Base-by-base conservation (phyloP, 371 early-diverging fungal species). In the Umbelopsis sp. region DNA sequence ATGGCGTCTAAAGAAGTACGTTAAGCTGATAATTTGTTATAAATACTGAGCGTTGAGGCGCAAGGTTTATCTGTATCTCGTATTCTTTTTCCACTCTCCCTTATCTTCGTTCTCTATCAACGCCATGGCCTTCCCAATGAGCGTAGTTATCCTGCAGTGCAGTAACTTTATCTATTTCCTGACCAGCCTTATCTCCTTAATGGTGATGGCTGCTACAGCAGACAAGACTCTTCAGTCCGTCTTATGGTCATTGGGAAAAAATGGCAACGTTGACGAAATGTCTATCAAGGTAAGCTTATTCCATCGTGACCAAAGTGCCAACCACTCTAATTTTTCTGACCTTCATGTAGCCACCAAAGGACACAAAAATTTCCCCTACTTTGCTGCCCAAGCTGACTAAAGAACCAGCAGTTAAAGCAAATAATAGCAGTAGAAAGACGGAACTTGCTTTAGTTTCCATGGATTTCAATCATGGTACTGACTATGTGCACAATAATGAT, bases 151-250 rank as follows among this genome's bases (percentile, higher is more conserved):
- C 3, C 35, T 57, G 6, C 57, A 57, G 1, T 57, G 57, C 29
- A 57, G 57, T n/a, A 29, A n/a, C 29, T 11, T 35, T 57, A 10
- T 57, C 8, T 57, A 57, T n/a, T 57, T 57, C 14, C 12, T 57
- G 16, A 57, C 57, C 37, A 57, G 57, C 14, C 29, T 57, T 16
- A n/a, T 57, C 57, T 57, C 57, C 9, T 57, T 57, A 38, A 35
- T 57, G 57, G 57, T 57, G 12, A 57, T 57, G 57, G 57, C 57
- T 35, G 57, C 57, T 35, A 57, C 57, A 18, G 57, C 57, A 32
- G 57, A 57, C 29, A 57, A 29, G 3, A 57, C 57, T 35, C 35
- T 57, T 29, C 32, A 57, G 4, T 57, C 57, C 18, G 32, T 57
- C n/a, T 29, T 57, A 18, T 11, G 57, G n/a, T 57, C 57, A 18